A percentile compares a stretch with the other conserved stretches of the same genome.
These are phyloP conservation scores for Saccharomycopsis vini DNA, from an alignment of 805 yeast species.

Conservation along the genomic window DNA sequence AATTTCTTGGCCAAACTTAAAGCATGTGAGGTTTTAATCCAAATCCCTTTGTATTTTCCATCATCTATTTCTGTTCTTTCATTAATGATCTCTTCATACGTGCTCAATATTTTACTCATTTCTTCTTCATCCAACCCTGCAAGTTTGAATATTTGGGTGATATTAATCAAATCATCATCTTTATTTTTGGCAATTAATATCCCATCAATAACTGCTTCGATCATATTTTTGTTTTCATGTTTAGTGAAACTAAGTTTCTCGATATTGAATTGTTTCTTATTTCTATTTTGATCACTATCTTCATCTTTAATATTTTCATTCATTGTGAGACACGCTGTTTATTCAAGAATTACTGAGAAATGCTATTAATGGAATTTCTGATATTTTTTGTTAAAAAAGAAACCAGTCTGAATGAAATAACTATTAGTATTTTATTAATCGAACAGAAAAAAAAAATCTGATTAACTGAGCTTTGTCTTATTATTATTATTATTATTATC, in stretches of 20 bases:
- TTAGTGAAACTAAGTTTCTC: constrained; percentile 4
- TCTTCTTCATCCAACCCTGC: constrained; percentile 13
- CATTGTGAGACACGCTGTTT: too few relatives aligned
- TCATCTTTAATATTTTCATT: neutral
- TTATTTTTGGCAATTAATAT: constrained; percentile 10
- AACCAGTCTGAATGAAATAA: too few relatives aligned
- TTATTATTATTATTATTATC: neutral
- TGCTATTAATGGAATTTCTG: too few relatives aligned
- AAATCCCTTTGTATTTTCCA: constrained; percentile 17
- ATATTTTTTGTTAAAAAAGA: too few relatives aligned
- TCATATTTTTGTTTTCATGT: constrained; percentile 15
- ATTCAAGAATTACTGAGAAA: too few relatives aligned
- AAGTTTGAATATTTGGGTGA: constrained; percentile 8
- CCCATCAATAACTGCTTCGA: constrained; percentile 9
- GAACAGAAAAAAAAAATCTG: too few relatives aligned
- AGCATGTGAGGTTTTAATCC: constrained; percentile 15
- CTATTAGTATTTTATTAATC: too few relatives aligned
- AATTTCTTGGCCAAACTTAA: constrained; percentile 6
- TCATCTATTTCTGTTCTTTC: constrained; percentile 13
- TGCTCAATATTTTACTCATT: neutral
- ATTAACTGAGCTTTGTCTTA: neutral
- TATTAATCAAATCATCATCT: constrained; percentile 15
- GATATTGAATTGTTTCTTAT: neutral
- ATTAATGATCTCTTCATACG: neutral
- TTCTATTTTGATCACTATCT: neutral